phyloP scores from a whole-genome alignment of 169 alveolate genomes.

The Plasmodium blacklocki region DNA sequence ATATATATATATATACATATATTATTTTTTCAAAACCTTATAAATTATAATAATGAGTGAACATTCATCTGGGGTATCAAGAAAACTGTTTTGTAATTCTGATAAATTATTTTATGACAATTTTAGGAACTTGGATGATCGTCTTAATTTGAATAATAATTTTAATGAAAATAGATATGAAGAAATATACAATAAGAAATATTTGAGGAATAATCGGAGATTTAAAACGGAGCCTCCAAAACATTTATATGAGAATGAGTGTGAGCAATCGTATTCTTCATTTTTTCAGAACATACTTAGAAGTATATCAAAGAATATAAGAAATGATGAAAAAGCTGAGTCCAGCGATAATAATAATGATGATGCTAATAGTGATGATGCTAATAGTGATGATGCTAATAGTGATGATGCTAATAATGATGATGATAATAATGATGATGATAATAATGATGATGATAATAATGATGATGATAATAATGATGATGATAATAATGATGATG shows the following conservation, averaged over 20 bases:
- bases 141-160: constrained; percentile 60
- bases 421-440: not conserved
- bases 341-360: constrained; percentile 9
- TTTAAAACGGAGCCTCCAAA: constrained; percentile 71
- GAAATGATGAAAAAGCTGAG: not conserved
- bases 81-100: constrained; percentile 37
- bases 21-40: not conserved
- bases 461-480: not conserved
- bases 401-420: not conserved
- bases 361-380: not conserved
- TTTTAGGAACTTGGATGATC: constrained; percentile 46
- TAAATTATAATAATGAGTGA: constrained; percentile 26
- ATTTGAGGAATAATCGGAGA: constrained; percentile 40
- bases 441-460: not conserved
- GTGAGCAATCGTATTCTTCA: not conserved
- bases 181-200: not conserved
- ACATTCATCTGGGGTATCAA: constrained; percentile 14
- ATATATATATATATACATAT: not conserved
- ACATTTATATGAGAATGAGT: constrained; percentile 7
- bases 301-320: constrained; percentile 30
- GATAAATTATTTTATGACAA: constrained; percentile 65
- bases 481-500: not conserved
- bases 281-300: constrained; percentile 53
- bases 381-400: not conserved
- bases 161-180: constrained; percentile 67